phyloP scores from a whole-genome alignment of 805 yeast genomes.

The Pachysolen tannophilus region DNA sequence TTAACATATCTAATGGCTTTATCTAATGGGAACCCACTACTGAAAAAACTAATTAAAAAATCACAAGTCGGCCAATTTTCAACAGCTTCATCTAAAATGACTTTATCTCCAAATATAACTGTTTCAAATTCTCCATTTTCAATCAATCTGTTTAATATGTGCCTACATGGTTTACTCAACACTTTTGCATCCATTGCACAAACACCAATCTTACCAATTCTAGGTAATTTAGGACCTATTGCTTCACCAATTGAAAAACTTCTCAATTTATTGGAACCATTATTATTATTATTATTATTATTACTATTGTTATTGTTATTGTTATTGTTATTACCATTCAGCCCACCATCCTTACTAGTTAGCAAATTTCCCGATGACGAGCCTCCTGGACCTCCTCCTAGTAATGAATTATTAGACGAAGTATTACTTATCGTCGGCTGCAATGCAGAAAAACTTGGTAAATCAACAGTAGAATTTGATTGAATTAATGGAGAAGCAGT shows the following conservation, averaged over 20 bases:
- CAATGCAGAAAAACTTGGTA: slow-evolving; percentile 8
- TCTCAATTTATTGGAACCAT: slow-evolving; percentile 14
- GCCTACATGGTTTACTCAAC: slow-evolving; percentile 89
- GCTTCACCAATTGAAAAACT: slow-evolving; percentile 29
- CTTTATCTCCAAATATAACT: slow-evolving; percentile 95
- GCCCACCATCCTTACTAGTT: background rate
- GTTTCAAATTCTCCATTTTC: slow-evolving; percentile 96
- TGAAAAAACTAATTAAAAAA: slow-evolving; percentile 84
- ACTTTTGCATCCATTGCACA: slow-evolving; percentile 99
- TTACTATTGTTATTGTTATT: background rate
- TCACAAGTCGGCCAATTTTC: slow-evolving; percentile 99
- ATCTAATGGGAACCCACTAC: slow-evolving; percentile 93
- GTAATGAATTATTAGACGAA: slow-evolving; percentile 2
- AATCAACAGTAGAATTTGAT: slow-evolving; percentile 6
- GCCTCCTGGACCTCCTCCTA: background rate
- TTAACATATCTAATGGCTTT: slow-evolving; percentile 90
- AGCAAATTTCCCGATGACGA: background rate
- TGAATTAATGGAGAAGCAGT: slow-evolving; percentile 9
- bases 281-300: background rate
- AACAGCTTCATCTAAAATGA: slow-evolving; percentile 81
- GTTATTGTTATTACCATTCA: background rate
- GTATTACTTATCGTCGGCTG: slow-evolving; percentile 8
- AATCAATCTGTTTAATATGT: slow-evolving; percentile 77
- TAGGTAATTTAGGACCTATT: slow-evolving; percentile 47
- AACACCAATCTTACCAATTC: slow-evolving; percentile 90